Evolutionary conservation across 306 rosid species (phyloP).

Genomic region (Begonia loranthoides): DNA sequence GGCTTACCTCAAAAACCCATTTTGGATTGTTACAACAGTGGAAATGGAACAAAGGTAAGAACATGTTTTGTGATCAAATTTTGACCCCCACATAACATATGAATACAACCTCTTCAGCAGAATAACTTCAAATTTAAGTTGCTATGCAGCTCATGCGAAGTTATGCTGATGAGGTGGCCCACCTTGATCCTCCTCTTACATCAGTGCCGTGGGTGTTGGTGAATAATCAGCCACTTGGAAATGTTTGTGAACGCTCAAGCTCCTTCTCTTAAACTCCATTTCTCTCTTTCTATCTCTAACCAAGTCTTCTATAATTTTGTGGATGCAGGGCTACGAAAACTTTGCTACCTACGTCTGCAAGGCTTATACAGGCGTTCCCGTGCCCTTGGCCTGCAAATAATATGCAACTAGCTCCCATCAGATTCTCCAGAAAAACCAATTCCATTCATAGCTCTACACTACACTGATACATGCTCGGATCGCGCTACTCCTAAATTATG

Average conservation of each 20-base stretch:
- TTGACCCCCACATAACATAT: neutral
- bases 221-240: constrained; percentile 35
- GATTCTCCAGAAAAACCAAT: neutral
- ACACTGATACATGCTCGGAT: neutral
- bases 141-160: constrained; percentile 30
- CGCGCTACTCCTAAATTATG: too few relatives aligned
- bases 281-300: neutral
- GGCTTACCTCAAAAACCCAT: constrained; percentile 25
- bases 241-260: constrained; percentile 13
- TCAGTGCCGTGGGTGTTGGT: constrained; percentile 52
- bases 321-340: constrained; percentile 15
- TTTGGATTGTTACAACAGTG: constrained; percentile 22
- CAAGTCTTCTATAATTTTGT: neutral
- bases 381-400: constrained; percentile 15
- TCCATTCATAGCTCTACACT: neutral
- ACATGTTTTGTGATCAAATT: constrained; percentile 6
- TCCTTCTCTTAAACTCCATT: neutral
- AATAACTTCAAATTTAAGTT: neutral
- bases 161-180: constrained; percentile 22
- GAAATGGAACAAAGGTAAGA: constrained; percentile 38
- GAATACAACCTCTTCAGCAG: too few relatives aligned
- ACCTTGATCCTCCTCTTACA: constrained; percentile 26
- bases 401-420: neutral
- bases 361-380: constrained; percentile 14
- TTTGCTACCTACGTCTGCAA: constrained; percentile 15